phyloP scores from a whole-genome alignment of 345 rosid species.

The Acer yangbiense region DNA sequence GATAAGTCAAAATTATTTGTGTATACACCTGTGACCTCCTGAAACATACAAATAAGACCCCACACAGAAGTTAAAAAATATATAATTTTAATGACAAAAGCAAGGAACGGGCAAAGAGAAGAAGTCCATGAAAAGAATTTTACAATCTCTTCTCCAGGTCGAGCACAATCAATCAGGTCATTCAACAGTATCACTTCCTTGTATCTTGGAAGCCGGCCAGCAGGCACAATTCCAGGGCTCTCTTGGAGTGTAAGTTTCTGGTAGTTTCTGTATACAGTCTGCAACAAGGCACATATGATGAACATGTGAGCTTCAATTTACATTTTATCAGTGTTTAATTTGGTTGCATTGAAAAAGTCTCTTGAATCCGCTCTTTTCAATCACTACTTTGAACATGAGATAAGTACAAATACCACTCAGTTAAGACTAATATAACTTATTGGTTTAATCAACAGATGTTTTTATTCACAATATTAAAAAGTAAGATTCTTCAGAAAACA shows the following conservation, averaged over 20 bases:
- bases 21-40: constrained; percentile 96
- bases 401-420: background rate
- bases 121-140: constrained; percentile 20
- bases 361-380: background rate
- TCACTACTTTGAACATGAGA: background rate
- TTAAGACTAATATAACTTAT: background rate
- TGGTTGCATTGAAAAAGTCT: background rate
- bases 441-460: background rate
- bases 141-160: constrained; percentile 98
- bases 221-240: constrained; percentile 99
- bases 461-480: background rate
- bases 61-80: constrained; percentile 6
- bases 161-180: constrained; percentile 96
- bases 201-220: constrained; percentile 98
- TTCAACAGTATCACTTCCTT: constrained; percentile 94
- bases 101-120: constrained; percentile 6
- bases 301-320: background rate
- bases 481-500: background rate
- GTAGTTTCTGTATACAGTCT: constrained; percentile 96
- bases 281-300: constrained; percentile 30
- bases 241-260: constrained; percentile 98
- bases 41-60: constrained; percentile 26
- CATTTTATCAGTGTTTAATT: background rate
- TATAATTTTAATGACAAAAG: background rate
- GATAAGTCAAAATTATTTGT: constrained; percentile 95